Evolutionary conservation across 768 basidiomycete species (phyloP).

Genomic region (Auricularia heimuer): DNA sequence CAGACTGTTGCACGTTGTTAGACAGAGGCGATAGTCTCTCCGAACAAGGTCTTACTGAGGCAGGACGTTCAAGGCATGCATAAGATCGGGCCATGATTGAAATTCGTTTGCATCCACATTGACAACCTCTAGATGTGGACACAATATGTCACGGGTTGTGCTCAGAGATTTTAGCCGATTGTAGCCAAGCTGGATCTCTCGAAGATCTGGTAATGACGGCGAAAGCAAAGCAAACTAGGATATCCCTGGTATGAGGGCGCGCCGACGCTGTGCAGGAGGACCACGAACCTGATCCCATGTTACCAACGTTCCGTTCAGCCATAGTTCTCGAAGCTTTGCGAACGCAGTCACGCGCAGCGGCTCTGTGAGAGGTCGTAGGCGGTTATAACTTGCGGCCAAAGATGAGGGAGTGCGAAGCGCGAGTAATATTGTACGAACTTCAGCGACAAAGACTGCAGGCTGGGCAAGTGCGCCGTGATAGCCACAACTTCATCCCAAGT

Average conservation of each 20-base stretch:
- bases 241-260: neutral
- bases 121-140: slow-evolving; percentile 32
- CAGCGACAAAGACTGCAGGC: slow-evolving; percentile 55
- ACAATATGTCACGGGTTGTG: neutral
- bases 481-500: slow-evolving; percentile 59
- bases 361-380: slow-evolving; percentile 34
- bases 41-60: slow-evolving; percentile 28
- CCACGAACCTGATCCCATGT: slow-evolving; percentile 54
- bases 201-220: slow-evolving; percentile 11
- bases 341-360: slow-evolving; percentile 26
- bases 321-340: slow-evolving; percentile 47
- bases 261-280: slow-evolving; percentile 8
- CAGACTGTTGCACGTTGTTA: slow-evolving; percentile 32
- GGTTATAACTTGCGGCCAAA: slow-evolving; percentile 46
- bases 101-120: slow-evolving; percentile 67
- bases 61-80: slow-evolving; percentile 34
- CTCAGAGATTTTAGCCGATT: slow-evolving; percentile 41
- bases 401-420: slow-evolving; percentile 7
- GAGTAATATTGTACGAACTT: slow-evolving; percentile 48
- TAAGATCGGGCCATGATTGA: slow-evolving; percentile 44
- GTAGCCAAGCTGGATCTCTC: slow-evolving; percentile 55
- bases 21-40: too few species aligned
- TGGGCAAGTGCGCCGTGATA: slow-evolving; percentile 53
- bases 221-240: neutral
- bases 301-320: slow-evolving; percentile 63